Conservation (phyloP, 139 green algal genomes). For the Haematococcus lacustris region DNA sequence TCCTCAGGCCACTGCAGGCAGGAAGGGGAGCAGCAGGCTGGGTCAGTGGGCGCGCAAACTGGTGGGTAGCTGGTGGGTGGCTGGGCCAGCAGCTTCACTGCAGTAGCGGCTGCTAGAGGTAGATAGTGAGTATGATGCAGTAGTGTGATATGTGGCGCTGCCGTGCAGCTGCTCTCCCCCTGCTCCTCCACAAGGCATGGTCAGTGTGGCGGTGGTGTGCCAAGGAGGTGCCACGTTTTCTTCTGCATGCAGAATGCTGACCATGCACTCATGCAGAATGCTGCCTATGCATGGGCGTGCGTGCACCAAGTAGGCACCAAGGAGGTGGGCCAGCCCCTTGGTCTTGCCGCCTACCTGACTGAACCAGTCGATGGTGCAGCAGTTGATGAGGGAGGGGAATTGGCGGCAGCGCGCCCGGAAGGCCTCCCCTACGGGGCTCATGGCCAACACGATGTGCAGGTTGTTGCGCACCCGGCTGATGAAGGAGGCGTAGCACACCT, state of each 20-base stretch:
- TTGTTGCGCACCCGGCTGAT: constrained; percentile 69
- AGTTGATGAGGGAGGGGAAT: constrained; percentile 79
- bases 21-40: too few relatives aligned
- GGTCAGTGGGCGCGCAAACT: background rate
- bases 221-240: too few relatives aligned
- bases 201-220: too few relatives aligned
- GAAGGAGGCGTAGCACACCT: constrained; percentile 64
- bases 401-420: constrained; percentile 66
- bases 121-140: background rate
- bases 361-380: constrained; percentile 81
- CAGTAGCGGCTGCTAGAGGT: too few relatives aligned
- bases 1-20: constrained; percentile 30
- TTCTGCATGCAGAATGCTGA: too few relatives aligned
- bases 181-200: too few relatives aligned
- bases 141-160: background rate
- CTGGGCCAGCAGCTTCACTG: too few relatives aligned
- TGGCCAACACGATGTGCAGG: constrained; percentile 76
- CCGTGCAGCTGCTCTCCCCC: too few relatives aligned
- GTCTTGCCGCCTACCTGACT: constrained; percentile 24
- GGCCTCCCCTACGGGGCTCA: constrained; percentile 68
- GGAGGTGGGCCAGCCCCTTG: constrained; percentile 4
- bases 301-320: too few relatives aligned
- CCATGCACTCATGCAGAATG: too few relatives aligned
- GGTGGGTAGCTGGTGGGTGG: too few relatives aligned
- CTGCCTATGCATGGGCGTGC: too few relatives aligned